Conservation (phyloP, 2,329 filamentous ascomycete species). For the Aspergillus tamarii region DNA sequence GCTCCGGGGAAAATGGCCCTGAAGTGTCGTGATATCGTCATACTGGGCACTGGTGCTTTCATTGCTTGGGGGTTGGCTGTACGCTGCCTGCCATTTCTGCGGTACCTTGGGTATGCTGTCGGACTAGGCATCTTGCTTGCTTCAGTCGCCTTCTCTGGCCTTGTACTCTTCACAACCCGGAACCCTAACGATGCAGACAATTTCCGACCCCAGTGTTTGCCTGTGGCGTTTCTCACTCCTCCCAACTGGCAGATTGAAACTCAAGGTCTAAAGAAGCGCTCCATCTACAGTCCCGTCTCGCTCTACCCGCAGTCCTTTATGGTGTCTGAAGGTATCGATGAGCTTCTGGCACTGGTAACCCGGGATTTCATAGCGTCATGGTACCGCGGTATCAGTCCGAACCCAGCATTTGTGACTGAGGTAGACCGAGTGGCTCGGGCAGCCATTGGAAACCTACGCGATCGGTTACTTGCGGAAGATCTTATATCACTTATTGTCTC, state of each 20-base stretch:
- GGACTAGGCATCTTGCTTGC: constrained; percentile 66
- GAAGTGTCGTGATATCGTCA: constrained; percentile 46
- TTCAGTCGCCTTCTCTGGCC: constrained; percentile 57
- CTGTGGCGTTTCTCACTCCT: constrained; percentile 63
- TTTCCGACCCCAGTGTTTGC: constrained; percentile 48
- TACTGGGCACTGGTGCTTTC: constrained; percentile 54
- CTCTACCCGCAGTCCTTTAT: constrained; percentile 76
- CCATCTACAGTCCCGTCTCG: constrained; percentile 68
- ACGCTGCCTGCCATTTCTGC: constrained; percentile 79
- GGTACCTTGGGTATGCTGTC: constrained; percentile 85
- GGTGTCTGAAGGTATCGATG: constrained; percentile 79
- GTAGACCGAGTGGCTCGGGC: constrained; percentile 79
- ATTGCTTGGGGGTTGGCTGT: constrained; percentile 86
- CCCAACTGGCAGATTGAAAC: constrained; percentile 72
- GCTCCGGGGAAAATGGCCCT: constrained; percentile 51
- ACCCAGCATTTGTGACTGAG: constrained; percentile 79
- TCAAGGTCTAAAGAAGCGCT: constrained; percentile 65
- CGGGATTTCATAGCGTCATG: constrained; percentile 86
- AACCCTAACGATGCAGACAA: constrained; percentile 39
- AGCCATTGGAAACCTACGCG: constrained; percentile 71
- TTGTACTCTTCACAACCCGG: constrained; percentile 62
- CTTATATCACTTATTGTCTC: constrained; percentile 81
- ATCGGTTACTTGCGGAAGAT: constrained; percentile 75
- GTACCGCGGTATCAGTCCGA: constrained; percentile 84
- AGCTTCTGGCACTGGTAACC: constrained; percentile 73